phyloP scores from a whole-genome alignment of 331 rosid species.

The Pyrus hybrid region DNA sequence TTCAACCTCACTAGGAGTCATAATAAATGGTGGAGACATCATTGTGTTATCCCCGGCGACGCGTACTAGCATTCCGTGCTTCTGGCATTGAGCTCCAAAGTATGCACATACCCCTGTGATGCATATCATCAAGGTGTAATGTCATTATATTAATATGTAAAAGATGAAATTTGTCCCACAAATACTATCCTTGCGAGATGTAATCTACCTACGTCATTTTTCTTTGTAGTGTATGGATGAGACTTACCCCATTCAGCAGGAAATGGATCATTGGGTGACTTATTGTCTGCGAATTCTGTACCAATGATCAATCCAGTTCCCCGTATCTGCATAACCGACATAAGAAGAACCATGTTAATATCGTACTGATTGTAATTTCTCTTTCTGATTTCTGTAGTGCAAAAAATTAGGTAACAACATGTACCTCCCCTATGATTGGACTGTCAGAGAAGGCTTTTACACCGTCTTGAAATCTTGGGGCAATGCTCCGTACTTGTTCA shows the following conservation, averaged over 20 bases:
- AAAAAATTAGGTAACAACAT: slow-evolving; percentile 6
- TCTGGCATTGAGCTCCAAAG: slow-evolving; percentile 75
- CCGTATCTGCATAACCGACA: slow-evolving; percentile 56
- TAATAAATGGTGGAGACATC: slow-evolving; percentile 78
- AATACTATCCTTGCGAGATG: too few species aligned
- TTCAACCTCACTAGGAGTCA: slow-evolving; percentile 59
- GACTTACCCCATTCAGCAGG: slow-evolving; percentile 92
- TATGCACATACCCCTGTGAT: slow-evolving; percentile 58
- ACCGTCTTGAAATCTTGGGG: slow-evolving; percentile 86
- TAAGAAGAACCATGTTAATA: neutral
- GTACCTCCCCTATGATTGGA: slow-evolving; percentile 92
- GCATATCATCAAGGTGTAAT: neutral
- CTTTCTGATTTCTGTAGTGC: neutral
- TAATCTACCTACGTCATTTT: neutral
- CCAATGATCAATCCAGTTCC: slow-evolving; percentile 80
- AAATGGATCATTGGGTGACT: slow-evolving; percentile 76
- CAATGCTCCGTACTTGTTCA: slow-evolving; percentile 41
- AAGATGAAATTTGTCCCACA: neutral
- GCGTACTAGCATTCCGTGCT: slow-evolving; percentile 76
- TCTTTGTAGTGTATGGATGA: neutral
- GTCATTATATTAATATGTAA: neutral
- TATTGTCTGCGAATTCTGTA: slow-evolving; percentile 75
- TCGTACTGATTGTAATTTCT: neutral
- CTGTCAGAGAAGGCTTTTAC: slow-evolving; percentile 63
- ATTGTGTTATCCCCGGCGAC: slow-evolving; percentile 67